A percentile compares a stretch with the other conserved stretches of the same genome.
Conservation (phyloP, 768 basidiomycete genomes). For the Favolaschia claudopus region DNA sequence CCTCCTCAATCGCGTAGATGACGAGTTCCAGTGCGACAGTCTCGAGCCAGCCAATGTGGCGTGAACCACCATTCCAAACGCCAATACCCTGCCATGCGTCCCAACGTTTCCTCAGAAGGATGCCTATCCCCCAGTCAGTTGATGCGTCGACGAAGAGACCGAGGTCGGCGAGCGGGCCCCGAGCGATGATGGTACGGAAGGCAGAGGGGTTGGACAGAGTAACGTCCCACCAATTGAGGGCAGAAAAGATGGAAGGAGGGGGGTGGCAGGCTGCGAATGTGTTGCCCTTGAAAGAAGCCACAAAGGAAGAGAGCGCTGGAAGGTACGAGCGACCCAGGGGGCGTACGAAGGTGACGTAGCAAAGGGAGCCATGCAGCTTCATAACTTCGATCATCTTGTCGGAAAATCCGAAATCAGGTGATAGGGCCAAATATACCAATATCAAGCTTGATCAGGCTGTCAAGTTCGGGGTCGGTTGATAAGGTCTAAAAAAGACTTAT, state of each 20-base stretch:
- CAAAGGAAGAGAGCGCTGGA: conserved; percentile 35
- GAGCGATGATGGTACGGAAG: not conserved
- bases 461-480: too few species aligned
- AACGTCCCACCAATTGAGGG: conserved; percentile 40
- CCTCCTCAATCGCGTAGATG: conserved; percentile 9
- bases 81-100: conserved; percentile 10
- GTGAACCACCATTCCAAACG: conserved; percentile 11
- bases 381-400: conserved; percentile 31
- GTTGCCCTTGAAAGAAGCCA: conserved; percentile 26
- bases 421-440: too few species aligned
- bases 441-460: too few species aligned
- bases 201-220: not conserved
- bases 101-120: conserved; percentile 11
- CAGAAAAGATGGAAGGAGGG: conserved; percentile 24
- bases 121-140: conserved; percentile 28
- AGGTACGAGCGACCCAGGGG: conserved; percentile 29
- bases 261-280: conserved; percentile 20
- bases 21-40: conserved; percentile 17
- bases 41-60: conserved; percentile 12
- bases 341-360: conserved; percentile 40
- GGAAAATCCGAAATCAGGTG: too few species aligned
- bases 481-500: too few species aligned
- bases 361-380: conserved; percentile 40
- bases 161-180: not conserved
- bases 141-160: conserved; percentile 31